Percentiles rank a stretch among this genome's conserved stretches.
These are phyloP conservation scores for Curvularia lunata DNA, from an alignment of 2,329 filamentous ascomycete species.

Conservation along the genomic window DNA sequence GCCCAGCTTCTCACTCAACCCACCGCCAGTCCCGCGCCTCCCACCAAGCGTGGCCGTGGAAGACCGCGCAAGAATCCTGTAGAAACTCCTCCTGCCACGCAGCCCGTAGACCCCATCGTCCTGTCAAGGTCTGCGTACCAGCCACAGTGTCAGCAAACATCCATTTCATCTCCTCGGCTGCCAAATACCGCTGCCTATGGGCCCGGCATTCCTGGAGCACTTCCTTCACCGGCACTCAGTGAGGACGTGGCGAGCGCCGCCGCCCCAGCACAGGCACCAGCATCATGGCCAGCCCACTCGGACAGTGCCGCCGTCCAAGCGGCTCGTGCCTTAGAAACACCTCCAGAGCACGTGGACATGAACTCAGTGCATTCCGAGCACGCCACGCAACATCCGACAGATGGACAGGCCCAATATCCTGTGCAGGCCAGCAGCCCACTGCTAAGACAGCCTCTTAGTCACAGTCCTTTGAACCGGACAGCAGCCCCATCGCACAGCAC, in stretches of 20 bases:
- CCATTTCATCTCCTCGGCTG: constrained; percentile 45
- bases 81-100: background rate
- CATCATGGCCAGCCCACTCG: background rate
- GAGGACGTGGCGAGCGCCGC: constrained; percentile 53
- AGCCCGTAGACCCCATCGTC: background rate
- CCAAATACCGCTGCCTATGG: constrained; percentile 32
- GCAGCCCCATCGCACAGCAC: no score
- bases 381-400: background rate
- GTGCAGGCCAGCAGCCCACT: no score
- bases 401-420: background rate
- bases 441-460: no score
- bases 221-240: constrained; percentile 69
- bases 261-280: background rate
- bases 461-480: no score
- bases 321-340: constrained; percentile 4
- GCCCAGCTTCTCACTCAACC: constrained; percentile 2
- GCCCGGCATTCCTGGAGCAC: constrained; percentile 43
- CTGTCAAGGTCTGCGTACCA: constrained; percentile 6
- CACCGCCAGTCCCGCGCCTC: constrained; percentile 6
- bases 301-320: background rate
- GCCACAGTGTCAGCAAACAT: constrained; percentile 26
- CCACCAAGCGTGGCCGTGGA: constrained; percentile 14
- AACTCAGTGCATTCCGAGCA: background rate
- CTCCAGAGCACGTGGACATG: background rate
- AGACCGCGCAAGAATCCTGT: constrained; percentile 19